phyloP scores from a whole-genome alignment of 306 rosid genomes.

The Gastrolobium bilobum region DNA sequence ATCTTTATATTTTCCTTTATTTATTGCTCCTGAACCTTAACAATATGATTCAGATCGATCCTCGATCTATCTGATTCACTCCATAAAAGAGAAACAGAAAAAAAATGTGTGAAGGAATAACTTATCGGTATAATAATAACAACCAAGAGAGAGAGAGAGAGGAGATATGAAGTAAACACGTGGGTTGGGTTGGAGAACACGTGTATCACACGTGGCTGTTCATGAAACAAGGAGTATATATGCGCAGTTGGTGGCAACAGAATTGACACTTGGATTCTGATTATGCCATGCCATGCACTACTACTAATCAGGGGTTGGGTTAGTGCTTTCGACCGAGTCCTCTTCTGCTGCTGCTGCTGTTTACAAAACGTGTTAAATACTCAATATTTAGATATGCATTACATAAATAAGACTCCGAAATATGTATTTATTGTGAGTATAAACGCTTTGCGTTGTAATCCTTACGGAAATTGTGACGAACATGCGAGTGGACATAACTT shows the following conservation, averaged over 20 bases:
- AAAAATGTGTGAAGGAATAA: too few relatives aligned
- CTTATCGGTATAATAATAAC: background rate
- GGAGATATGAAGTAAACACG: background rate
- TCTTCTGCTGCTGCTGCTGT: too few relatives aligned
- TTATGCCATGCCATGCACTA: background rate
- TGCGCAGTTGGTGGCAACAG: constrained; percentile 46
- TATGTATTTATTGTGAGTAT: too few relatives aligned
- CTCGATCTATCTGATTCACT: background rate
- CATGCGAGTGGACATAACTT: too few relatives aligned
- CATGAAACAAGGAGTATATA: background rate
- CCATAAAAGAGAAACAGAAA: background rate
- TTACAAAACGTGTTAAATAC: too few relatives aligned
- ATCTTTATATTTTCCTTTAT: constrained; percentile 21
- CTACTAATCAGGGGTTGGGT: background rate
- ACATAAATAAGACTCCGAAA: too few relatives aligned
- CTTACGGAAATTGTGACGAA: too few relatives aligned
- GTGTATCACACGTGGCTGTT: constrained; percentile 59
- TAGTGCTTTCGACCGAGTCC: constrained; percentile 8
- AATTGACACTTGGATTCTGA: constrained; percentile 34
- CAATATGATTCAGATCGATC: background rate
- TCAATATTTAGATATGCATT: too few relatives aligned
- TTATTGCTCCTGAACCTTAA: too few relatives aligned
- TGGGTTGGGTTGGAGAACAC: constrained; percentile 42
- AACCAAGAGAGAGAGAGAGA: too few relatives aligned
- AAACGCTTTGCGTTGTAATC: too few relatives aligned